These are phyloP conservation scores for Hyaloperonospora arabidopsidis DNA, from an alignment of 352 stramenopile genomes.

Conservation along the genomic window DNA sequence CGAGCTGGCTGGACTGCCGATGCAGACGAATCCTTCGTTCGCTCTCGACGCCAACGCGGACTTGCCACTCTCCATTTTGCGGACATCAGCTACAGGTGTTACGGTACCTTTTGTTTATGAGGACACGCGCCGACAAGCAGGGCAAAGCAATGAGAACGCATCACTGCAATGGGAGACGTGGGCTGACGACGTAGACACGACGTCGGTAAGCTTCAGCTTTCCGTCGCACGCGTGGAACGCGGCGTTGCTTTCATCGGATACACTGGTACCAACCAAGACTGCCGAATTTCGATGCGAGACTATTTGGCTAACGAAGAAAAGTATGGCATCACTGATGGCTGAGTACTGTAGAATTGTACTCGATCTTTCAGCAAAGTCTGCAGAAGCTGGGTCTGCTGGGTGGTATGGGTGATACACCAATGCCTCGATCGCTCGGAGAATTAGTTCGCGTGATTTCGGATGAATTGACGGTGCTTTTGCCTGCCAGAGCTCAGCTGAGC, in stretches of 20 bases:
- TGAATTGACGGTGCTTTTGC: conserved; percentile 13
- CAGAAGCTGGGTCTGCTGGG: conserved; percentile 5
- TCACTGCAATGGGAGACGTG: conserved; percentile 20
- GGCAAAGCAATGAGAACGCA: conserved; percentile 1
- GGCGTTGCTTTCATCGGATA: conserved; percentile 14
- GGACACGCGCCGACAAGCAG: conserved; percentile 14
- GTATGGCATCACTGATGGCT: conserved; percentile 11
- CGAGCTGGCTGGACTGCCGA: conserved; percentile 5
- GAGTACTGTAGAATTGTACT: conserved; percentile 15
- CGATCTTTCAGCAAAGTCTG: conserved; percentile 19
- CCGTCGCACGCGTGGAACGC: conserved; percentile 27
- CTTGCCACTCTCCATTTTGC: conserved; percentile 23
- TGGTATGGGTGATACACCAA: not conserved
- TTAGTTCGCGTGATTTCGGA: conserved; percentile 13
- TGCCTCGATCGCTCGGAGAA: conserved; percentile 13
- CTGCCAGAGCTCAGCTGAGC: conserved; percentile 5
- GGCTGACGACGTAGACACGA: conserved; percentile 34
- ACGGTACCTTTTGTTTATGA: conserved; percentile 23
- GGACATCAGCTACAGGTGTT: conserved; percentile 13
- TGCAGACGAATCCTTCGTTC: conserved; percentile 8
- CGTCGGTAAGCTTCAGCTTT: conserved; percentile 30
- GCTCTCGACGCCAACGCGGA: conserved; percentile 9
- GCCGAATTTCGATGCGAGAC: conserved; percentile 18
- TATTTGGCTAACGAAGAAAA: conserved; percentile 15
- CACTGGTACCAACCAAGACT: conserved; percentile 1